Evolutionary conservation across 2,329 filamentous ascomycete species (phyloP).

Genomic region (Ophiostoma sp.): DNA sequence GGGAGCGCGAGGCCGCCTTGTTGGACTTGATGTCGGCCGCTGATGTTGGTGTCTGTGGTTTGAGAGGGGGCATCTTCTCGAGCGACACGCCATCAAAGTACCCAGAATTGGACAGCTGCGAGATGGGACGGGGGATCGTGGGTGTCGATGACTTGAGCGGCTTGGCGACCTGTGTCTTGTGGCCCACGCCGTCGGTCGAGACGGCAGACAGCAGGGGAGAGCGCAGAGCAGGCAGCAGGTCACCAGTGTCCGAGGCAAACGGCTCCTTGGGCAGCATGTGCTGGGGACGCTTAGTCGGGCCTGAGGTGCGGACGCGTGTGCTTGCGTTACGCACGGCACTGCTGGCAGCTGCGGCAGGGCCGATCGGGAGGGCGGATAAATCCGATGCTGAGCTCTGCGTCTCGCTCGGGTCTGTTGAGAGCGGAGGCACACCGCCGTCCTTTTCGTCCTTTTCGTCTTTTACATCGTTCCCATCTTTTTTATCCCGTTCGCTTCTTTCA

Average conservation of each 20-base stretch:
- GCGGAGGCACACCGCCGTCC: not conserved
- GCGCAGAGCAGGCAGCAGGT: slow-evolving; percentile 31
- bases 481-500: not conserved
- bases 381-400: not conserved
- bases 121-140: slow-evolving; percentile 33
- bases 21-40: slow-evolving; percentile 25
- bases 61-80: slow-evolving; percentile 35
- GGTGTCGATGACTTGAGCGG: slow-evolving; percentile 29
- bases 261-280: slow-evolving; percentile 35
- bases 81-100: slow-evolving; percentile 34
- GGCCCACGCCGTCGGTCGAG: slow-evolving; percentile 27
- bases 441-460: not conserved
- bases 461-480: not conserved
- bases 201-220: slow-evolving; percentile 32
- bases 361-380: not conserved
- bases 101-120: slow-evolving; percentile 34
- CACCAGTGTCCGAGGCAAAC: slow-evolving; percentile 33
- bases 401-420: not conserved
- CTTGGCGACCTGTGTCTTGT: slow-evolving; percentile 24
- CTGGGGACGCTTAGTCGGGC: slow-evolving; percentile 32
- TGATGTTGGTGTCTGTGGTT: slow-evolving; percentile 25
- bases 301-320: slow-evolving; percentile 33
- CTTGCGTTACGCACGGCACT: slow-evolving; percentile 34
- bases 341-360: not conserved
- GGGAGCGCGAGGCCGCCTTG: slow-evolving; percentile 23